Conservation (phyloP, 176 grass and related monocot genomes). For the Themeda triandra region DNA sequence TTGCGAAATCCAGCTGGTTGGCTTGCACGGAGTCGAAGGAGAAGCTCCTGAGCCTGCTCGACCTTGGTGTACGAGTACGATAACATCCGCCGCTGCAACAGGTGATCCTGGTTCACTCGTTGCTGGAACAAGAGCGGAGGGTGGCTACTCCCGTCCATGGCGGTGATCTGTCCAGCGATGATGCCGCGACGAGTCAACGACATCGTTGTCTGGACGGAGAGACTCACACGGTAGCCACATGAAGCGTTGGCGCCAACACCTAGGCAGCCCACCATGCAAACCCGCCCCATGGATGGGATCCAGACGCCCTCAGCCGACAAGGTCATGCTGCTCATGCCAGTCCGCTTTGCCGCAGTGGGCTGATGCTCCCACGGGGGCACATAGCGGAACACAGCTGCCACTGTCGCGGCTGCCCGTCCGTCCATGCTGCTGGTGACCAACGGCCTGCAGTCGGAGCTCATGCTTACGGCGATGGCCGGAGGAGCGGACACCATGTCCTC, state of each 20-base stretch:
- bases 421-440: not conserved
- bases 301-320: slow-evolving; percentile 72
- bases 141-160: slow-evolving; percentile 6
- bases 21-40: not conserved
- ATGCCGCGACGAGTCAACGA: slow-evolving; percentile 38
- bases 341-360: slow-evolving; percentile 30
- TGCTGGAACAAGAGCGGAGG: not conserved
- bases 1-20: slow-evolving; percentile 45
- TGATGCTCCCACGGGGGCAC: too few species aligned
- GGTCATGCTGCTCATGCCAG: slow-evolving; percentile 48
- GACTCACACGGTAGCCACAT: slow-evolving; percentile 61
- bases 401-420: not conserved
- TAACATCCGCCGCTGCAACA: not conserved
- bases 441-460: slow-evolving; percentile 45
- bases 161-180: slow-evolving; percentile 50
- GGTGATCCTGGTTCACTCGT: not conserved
- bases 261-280: slow-evolving; percentile 84
- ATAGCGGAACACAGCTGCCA: slow-evolving; percentile 56
- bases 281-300: slow-evolving; percentile 53
- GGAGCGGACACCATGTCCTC: not conserved
- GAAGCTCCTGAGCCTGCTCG: slow-evolving; percentile 16
- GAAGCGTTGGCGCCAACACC: slow-evolving; percentile 12
- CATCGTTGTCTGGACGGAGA: slow-evolving; percentile 55
- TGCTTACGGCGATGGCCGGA: slow-evolving; percentile 34
- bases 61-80: slow-evolving; percentile 62